Evolutionary conservation across 2,329 filamentous ascomycete genomes (phyloP), one percentile per base, ranked within the genome.

Genomic region (Corinectria fuckeliana): DNA sequence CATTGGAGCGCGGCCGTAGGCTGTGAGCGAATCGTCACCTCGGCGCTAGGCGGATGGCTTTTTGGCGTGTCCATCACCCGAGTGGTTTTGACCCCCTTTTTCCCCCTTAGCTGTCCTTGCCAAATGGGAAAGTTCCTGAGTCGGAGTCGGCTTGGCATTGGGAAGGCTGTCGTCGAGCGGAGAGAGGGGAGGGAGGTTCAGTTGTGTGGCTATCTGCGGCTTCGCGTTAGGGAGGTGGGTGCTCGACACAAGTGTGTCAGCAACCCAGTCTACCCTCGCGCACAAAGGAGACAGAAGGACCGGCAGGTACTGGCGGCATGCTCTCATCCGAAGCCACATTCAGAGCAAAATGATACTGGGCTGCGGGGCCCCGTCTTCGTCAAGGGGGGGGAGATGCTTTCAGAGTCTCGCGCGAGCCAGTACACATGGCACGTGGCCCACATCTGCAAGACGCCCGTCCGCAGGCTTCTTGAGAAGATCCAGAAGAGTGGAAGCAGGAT

Each of bases 1-100:
- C 58, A 63, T 72, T 73, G 56, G 72, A 67, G 58, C 63, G 51
- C 45, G 39, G 49, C 58, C 38, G 51, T 56, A 30, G 53, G 53
- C 34, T 60, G 64, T 63, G 57, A 65, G 60, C 68, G 68, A 70
- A 70, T 70, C 68, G 68, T 65, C 50, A 36, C 47, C 45, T 50
- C 47, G 63, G 56, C 68, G 64, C 68, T 70, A 70, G 65, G 51
- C 55, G 49, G 26, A 69, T 67, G 65, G 65, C 62, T 65, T 67
- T 68, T 63, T 54, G 56, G 56, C 50, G 50, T 59, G 36, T 38
- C 32, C 50, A 32, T 38, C 26, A 30, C 50, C 44, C 41, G 39
- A 30, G 39, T n/a, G 18, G 23, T 28, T 18, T 7, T 36, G 41
- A 44, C 38, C 53, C 58, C 58, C 34, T 25, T 32, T 32, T 32